Base-by-base conservation (phyloP, 768 basidiomycete species). In the Paxillus rubicundulus region DNA sequence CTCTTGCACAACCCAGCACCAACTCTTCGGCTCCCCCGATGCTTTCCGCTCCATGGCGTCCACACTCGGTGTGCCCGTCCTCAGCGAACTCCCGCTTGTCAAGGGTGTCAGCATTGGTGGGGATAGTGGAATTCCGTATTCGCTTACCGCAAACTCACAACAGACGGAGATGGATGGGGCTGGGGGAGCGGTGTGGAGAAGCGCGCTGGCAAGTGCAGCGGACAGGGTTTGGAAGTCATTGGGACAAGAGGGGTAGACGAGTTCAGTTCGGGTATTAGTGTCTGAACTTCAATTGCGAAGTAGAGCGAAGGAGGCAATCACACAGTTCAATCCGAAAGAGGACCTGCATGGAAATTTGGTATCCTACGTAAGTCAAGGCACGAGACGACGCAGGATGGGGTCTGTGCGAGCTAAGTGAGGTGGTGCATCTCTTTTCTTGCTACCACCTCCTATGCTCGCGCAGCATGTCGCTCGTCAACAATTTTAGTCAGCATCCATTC, bases 1-100 rank as follows among this genome's bases (percentile, higher is more conserved):
- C 0, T 79, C 81, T 9, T 97, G 92, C 63, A 71, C 76, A 1
- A 76, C 78, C 0, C 75, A 74, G 1, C 87, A 86, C 56, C 71
- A 82, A 56, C 72, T 89, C 33, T 91, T 88, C 53, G 95, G 95
- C 6, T 74, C 84, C 10, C 79, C 89, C 0, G 76, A 77, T 8
- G 67, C 74, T 9, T 93, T 95, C 71, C 75, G 76, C 30, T 63
- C 72, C 3, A 80, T 85, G 0, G 85, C 89, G 0, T 57, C 67
- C 3, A 74, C 76, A 2, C 79, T 94, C 2, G 70, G 73, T 0
- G 74, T 90, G 9, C 72, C 80, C 14, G 71, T 95, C 2, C 78
- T 97, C 16, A 92, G 86, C 0, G 87, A 92, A 62, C 73, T 98
- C 13, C 92, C 93, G 0, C 77, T 98, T 17, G 86, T 90, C 6